Percentiles rank a stretch among this genome's conserved stretches.
Evolutionary conservation across 2,329 filamentous ascomycete genomes (phyloP).

Genomic region (Elsinoe ampelina): DNA sequence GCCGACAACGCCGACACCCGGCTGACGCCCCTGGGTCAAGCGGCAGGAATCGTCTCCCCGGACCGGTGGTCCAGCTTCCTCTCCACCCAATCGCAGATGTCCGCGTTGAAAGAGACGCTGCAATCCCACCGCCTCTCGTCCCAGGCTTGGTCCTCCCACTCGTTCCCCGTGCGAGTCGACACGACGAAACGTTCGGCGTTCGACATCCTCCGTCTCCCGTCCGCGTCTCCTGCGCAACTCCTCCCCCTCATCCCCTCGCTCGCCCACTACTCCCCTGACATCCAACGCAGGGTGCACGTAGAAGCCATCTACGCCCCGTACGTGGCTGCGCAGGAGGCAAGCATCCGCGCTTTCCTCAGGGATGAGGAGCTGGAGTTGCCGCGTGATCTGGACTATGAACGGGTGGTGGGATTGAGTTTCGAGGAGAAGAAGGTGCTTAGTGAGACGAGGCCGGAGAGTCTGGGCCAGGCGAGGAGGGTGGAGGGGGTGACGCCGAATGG

Average conservation of each 20-base stretch:
- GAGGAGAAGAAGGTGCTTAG: conserved; percentile 68
- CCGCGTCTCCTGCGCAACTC: conserved; percentile 51
- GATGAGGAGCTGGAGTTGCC: conserved; percentile 72
- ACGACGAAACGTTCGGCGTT: conserved; percentile 60
- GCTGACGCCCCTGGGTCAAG: conserved; percentile 67
- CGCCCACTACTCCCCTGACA: conserved; percentile 44
- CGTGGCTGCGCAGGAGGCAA: conserved; percentile 59
- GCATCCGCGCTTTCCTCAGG: conserved; percentile 57
- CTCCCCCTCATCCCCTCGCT: conserved; percentile 48
- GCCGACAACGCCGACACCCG: conserved; percentile 90
- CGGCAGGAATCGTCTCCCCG: conserved; percentile 70
- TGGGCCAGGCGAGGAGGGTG: conserved; percentile 79
- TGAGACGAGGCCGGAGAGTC: conserved; percentile 64
- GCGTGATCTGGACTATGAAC: conserved; percentile 63
- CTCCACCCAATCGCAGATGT: conserved; percentile 57
- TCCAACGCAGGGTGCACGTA: conserved; percentile 64
- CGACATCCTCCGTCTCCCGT: conserved; percentile 65
- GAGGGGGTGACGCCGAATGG: conserved; percentile 60
- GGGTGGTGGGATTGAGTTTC: conserved; percentile 63
- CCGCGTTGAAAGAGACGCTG: conserved; percentile 55
- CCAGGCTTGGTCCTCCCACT: conserved; percentile 57
- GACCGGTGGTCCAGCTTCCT: conserved; percentile 63
- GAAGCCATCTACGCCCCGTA: conserved; percentile 85
- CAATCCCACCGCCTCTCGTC: conserved; percentile 49
- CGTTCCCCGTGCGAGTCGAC: conserved; percentile 61